phyloP scores from a whole-genome alignment of 2,329 filamentous ascomycete genomes.

The Bipolaris victoriae region DNA sequence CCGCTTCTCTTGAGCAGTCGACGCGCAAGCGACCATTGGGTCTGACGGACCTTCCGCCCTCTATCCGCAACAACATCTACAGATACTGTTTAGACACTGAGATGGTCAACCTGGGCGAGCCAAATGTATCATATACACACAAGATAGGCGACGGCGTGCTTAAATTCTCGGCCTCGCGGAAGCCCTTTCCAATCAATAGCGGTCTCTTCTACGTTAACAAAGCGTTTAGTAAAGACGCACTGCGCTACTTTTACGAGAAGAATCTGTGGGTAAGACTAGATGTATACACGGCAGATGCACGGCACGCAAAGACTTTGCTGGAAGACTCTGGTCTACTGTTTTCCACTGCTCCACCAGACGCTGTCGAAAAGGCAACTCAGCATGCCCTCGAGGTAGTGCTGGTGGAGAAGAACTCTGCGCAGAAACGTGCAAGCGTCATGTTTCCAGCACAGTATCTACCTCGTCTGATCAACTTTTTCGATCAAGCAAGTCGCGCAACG shows the following conservation, averaged over 20 bases:
- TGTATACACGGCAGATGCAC: constrained; percentile 34
- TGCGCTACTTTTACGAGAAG: constrained; percentile 40
- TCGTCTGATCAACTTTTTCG: constrained; percentile 43
- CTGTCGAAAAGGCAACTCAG: constrained; percentile 15
- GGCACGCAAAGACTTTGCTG: constrained; percentile 42
- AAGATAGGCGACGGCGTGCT: constrained; percentile 28
- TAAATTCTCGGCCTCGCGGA: constrained; percentile 37
- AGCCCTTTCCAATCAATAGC: constrained; percentile 34
- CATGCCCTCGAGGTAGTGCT: constrained; percentile 41
- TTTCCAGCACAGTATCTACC: constrained; percentile 47
- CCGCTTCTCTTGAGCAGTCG: constrained; percentile 14
- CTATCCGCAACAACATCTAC: constrained; percentile 44
- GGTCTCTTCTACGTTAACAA: constrained; percentile 39
- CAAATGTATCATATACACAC: constrained; percentile 42
- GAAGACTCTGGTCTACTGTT: constrained; percentile 43
- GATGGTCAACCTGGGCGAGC: constrained; percentile 36
- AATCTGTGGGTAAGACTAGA: constrained; percentile 40
- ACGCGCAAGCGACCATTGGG: constrained; percentile 30
- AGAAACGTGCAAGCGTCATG: constrained; percentile 37
- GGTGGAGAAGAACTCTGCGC: constrained; percentile 36
- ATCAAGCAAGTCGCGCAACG: constrained; percentile 30
- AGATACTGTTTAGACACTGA: constrained; percentile 43
- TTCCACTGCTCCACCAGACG: constrained; percentile 14
- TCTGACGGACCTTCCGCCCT: constrained; percentile 35
- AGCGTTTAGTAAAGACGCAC: constrained; percentile 29